Base-by-base conservation (phyloP, 192 early-diverging fungal species). In the Backusella luteola region DNA sequence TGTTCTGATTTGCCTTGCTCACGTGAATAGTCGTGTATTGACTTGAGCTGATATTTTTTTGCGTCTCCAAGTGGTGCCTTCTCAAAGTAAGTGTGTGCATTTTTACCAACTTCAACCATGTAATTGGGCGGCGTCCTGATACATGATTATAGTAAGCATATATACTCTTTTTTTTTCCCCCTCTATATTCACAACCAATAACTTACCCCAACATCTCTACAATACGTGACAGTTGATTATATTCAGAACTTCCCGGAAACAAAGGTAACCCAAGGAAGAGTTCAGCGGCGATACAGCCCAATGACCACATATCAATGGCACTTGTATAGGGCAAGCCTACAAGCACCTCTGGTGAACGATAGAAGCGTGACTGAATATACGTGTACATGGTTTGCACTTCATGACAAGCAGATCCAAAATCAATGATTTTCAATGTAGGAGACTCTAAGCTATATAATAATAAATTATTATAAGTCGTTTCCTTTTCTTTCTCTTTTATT, bases 351-450 rank as follows among this genome's bases (percentile, higher is more conserved):
- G 97, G 97, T 23, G 93, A 93, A 69, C 98, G 89, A 76, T 99
- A 99, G 83, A 98, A 99, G 23, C 98, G 89, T 2, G 97, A 98
- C 82, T 98, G 97, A 73, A 99, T 99, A 84, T 99, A 99, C 11
- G 96, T 97, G 77, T 98, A 98, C 34, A 94, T 92, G 0, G 97
- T 98, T 77, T 96, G 93, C 77, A 93, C 93, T 80, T 96, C 96
- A 73, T 96, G 92, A 78, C 97, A 98, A 0, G 98, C 97, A 3
- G 94, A 96, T n/a, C 98, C 98, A 88, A 98, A 97, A 86, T 99
- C 98, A 70, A 99, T 99, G 23, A 99, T 94, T 83, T 99, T 99
- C 81, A 99, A 93, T 6, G 91, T 90, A 5, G 98, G 96, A 49
- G 93, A 93, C 79, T 96, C 94, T 74, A 95, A 86, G 69, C 56